Conservation (phyloP, 371 early-diverging fungal genomes). For the Blakeslea trispora region DNA sequence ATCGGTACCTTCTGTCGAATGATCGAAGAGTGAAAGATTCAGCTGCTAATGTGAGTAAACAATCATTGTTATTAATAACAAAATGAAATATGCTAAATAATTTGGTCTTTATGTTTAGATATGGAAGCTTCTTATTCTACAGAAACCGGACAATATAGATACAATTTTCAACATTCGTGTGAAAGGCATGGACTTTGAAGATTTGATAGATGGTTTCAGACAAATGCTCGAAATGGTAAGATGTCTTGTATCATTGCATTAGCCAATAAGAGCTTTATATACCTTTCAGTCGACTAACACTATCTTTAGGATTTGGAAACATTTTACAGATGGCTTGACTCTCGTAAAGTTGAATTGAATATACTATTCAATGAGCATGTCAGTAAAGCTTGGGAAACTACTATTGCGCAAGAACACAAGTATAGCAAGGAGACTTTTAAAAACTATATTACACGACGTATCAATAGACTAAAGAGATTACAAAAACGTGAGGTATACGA, state of each 20-base stretch:
- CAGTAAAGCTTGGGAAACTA: conserved; percentile 62
- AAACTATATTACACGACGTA: conserved; percentile 47
- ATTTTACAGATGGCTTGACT: conserved; percentile 61
- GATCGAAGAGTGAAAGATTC: conserved; percentile 49
- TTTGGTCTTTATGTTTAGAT: conserved; percentile 31
- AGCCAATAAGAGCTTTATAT: no score
- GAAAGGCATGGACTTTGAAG: conserved; percentile 58
- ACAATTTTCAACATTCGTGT: conserved; percentile 45
- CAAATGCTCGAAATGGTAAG: conserved; percentile 49
- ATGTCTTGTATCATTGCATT: no score
- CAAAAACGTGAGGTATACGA: conserved; percentile 53
- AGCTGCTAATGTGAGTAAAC: conserved; percentile 52
- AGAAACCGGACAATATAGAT: conserved; percentile 53
- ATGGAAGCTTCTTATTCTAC: conserved; percentile 64
- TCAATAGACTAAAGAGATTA: conserved; percentile 57
- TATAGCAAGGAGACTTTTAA: conserved; percentile 60
- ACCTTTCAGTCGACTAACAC: background rate
- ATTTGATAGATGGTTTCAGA: conserved; percentile 65
- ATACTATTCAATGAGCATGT: conserved; percentile 58
- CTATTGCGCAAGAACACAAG: conserved; percentile 54
- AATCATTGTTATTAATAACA: background rate
- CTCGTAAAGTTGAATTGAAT: conserved; percentile 50
- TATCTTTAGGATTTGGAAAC: conserved; percentile 45
- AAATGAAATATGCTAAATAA: background rate
- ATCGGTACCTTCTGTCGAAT: conserved; percentile 49